A percentile compares a stretch with the other conserved stretches of the same genome.
Conservation (phyloP, 176 grass and related monocot genomes). For the maize (Zea mays) region Zm-B73-REFERENCE-NAM-5.0 NC_050097.1:3854001-3854500, state of each 20-base stretch:
- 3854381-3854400: too few species aligned
- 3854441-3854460: neutral
- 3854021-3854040: too few species aligned
- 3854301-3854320: constrained; percentile 8
- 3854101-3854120: constrained; percentile 46
- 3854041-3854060: neutral
- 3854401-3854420: too few species aligned
- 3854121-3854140: neutral
- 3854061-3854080: constrained; percentile 32
- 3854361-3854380: neutral
- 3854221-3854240: neutral
- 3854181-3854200: neutral
- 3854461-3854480: neutral
- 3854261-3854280: neutral
- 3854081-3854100: constrained; percentile 21
- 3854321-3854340: constrained; percentile 32
- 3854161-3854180: neutral
- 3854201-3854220: neutral
- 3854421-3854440: neutral
- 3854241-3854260: neutral
- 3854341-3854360: neutral
- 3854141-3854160: neutral
- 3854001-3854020: too few species aligned
- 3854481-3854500: too few species aligned
- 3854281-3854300: constrained; percentile 30